Percentiles rank a stretch among this genome's conserved stretches.
Evolutionary conservation across 1,139 yeast species (phyloP).

Genomic region (Magnusiomyces clavatus): DNA sequence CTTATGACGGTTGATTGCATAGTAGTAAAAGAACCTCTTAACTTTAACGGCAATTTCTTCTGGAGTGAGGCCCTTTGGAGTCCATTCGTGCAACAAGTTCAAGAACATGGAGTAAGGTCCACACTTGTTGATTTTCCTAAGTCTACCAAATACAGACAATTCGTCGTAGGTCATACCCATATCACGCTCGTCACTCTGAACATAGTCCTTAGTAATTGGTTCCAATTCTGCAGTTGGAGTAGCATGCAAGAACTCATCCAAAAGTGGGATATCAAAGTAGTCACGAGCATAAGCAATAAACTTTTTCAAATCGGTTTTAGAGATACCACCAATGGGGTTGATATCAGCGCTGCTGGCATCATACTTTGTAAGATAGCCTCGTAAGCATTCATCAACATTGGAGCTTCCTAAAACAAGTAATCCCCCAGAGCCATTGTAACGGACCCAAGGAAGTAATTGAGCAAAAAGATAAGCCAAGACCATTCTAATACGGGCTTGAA

Average conservation of each 20-base stretch:
- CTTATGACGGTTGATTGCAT: conserved; percentile 92
- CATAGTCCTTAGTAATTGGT: conserved; percentile 85
- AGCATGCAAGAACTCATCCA: conserved; percentile 72
- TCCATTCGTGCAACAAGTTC: conserved; percentile 87
- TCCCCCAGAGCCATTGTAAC: conserved; percentile 66
- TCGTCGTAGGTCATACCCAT: conserved; percentile 99
- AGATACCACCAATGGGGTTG: conserved; percentile 95
- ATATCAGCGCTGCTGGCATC: conserved; percentile 96
- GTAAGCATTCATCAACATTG: conserved; percentile 92
- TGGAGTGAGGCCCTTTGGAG: conserved; percentile 64
- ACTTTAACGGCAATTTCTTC: conserved; percentile 86
- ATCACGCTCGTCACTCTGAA: conserved; percentile 92
- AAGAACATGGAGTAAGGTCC: conserved; percentile 95
- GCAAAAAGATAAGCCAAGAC: conserved; percentile 90
- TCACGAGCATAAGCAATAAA: conserved; percentile 74
- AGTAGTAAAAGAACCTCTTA: conserved; percentile 82
- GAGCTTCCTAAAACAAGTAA: conserved; percentile 89
- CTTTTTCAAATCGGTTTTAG: conserved; percentile 81
- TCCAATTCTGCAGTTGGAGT: conserved; percentile 97
- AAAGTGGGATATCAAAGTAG: conserved; percentile 66
- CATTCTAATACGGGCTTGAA: conserved; percentile 94
- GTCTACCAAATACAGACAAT: conserved; percentile 80
- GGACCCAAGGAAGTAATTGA: conserved; percentile 89
- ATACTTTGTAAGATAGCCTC: conserved; percentile 93
- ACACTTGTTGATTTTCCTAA: conserved; percentile 86